Percentiles rank a stretch among this genome's conserved stretches.
These are phyloP conservation scores for Senna siamea DNA, from an alignment of 306 rosid genomes.

Conservation along the genomic window DNA sequence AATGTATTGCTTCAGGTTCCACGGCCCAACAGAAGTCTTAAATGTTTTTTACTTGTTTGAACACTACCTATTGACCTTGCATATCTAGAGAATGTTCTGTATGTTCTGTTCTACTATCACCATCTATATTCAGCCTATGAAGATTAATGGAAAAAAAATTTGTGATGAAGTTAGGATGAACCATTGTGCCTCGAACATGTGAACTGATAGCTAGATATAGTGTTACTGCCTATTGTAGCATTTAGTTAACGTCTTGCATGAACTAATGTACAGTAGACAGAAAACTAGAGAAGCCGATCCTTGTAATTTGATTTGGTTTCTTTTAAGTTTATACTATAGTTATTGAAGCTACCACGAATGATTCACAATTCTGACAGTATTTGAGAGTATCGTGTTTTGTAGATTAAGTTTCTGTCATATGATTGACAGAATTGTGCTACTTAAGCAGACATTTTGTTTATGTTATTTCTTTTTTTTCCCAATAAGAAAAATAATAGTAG, in stretches of 20 bases:
- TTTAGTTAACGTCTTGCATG: conserved; percentile 43
- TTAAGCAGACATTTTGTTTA: too few relatives aligned
- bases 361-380: neutral
- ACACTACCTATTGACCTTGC: conserved; percentile 3
- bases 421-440: too few relatives aligned
- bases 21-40: conserved; percentile 26
- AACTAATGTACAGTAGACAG: conserved; percentile 39
- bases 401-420: too few relatives aligned
- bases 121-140: conserved; percentile 30
- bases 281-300: conserved; percentile 32
- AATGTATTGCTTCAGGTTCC: conserved; percentile 36
- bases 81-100: conserved; percentile 3
- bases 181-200: conserved; percentile 42
- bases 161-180: conserved; percentile 44
- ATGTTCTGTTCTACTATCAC: conserved; percentile 14
- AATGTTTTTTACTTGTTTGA: conserved; percentile 31
- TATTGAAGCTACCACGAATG: neutral
- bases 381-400: too few relatives aligned
- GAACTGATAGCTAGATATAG: conserved; percentile 38
- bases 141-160: conserved; percentile 25
- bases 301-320: conserved; percentile 23
- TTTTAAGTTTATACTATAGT: conserved; percentile 4
- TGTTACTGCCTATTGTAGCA: conserved; percentile 39
- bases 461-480: too few relatives aligned
- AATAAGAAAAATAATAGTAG: too few relatives aligned